Conservation (phyloP, 768 basidiomycete genomes). For the Naganishia randhawae region DNA sequence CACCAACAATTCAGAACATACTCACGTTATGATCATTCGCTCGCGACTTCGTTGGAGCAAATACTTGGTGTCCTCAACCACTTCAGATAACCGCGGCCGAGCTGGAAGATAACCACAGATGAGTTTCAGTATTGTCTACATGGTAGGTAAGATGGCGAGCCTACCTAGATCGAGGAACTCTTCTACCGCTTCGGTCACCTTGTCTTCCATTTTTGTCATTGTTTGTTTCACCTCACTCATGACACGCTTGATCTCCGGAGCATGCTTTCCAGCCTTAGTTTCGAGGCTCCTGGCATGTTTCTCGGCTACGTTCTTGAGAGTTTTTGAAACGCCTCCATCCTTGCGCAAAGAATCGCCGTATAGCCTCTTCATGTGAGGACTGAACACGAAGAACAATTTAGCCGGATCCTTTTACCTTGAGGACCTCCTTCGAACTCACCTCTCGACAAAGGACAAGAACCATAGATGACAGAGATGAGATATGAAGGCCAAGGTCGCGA, state of each 20-base stretch:
- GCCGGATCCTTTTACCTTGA: not conserved
- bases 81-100: slow-evolving; percentile 79
- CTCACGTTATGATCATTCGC: slow-evolving; percentile 84
- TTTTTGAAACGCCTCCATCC: slow-evolving; percentile 95
- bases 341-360: slow-evolving; percentile 91
- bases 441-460: slow-evolving; percentile 88
- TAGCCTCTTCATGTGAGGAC: slow-evolving; percentile 96
- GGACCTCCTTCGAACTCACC: slow-evolving; percentile 58
- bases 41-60: slow-evolving; percentile 87
- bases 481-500: slow-evolving; percentile 75
- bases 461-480: slow-evolving; percentile 88
- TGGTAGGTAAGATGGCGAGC: slow-evolving; percentile 41
- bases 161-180: slow-evolving; percentile 87
- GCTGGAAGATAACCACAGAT: slow-evolving; percentile 55
- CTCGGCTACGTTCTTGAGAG: slow-evolving; percentile 87
- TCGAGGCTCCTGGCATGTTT: slow-evolving; percentile 75
- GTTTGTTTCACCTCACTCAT: slow-evolving; percentile 89
- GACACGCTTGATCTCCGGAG: slow-evolving; percentile 74
- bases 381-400: slow-evolving; percentile 44
- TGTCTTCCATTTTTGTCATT: slow-evolving; percentile 91
- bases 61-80: slow-evolving; percentile 87
- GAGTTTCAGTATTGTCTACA: not conserved
- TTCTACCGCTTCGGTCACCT: slow-evolving; percentile 86
- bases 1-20: slow-evolving; percentile 12
- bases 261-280: slow-evolving; percentile 70